Base-by-base conservation (phyloP, 2,329 filamentous ascomycete genomes). In the Rhynchosporium secalis region DNA sequence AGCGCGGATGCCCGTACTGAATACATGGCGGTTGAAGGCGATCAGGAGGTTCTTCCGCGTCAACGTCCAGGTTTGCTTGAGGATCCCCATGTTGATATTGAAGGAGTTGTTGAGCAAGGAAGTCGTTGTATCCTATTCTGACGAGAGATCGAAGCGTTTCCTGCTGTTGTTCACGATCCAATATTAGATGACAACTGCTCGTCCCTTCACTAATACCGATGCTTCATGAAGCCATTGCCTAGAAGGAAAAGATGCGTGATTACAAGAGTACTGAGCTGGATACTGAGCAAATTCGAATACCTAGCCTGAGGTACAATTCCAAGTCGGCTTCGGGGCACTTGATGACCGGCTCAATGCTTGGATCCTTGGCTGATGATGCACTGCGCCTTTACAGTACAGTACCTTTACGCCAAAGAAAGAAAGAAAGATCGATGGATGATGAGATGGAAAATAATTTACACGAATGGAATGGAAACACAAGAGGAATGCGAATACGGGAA, bases 41-140 rank as follows among this genome's bases (percentile, higher is more conserved):
- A 86, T 84, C 60, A 82, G 80, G 59, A 86, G 76, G 70, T 88
- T 88, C 74, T 89, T 89, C 69, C 75, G 75, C 71, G 81, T 83
- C 64, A 89, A 76, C 55, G 85, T 87, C 79, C 81, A 80, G 57
- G 82, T 81, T 73, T 88, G 86, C 65, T 80, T 79, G 67, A 83
- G 64, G 71, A 86, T 76, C 54, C 77, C 76, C 83, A 85, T 86
- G 29, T 56, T 33, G 52, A 56, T 4, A 13, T 20, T 43, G 52
- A 36, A 10, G 49, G 52, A 38, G 28, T 56, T 56, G 28, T n/a
- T 33, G 38, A 31, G 41, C 7, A 43, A 15, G 33, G 33, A 6
- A 45, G 41, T 12, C 13, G 13, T n/a, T 3, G 43, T 15, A 20
- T 46, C 43, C n/a, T 20, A 26, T n/a, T 46, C n/a, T 3, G 43